Percentiles rank a stretch among this genome's conserved stretches.
phyloP scores from a whole-genome alignment of 352 stramenopile species.

The Phytophthora agathidicida region DNA sequence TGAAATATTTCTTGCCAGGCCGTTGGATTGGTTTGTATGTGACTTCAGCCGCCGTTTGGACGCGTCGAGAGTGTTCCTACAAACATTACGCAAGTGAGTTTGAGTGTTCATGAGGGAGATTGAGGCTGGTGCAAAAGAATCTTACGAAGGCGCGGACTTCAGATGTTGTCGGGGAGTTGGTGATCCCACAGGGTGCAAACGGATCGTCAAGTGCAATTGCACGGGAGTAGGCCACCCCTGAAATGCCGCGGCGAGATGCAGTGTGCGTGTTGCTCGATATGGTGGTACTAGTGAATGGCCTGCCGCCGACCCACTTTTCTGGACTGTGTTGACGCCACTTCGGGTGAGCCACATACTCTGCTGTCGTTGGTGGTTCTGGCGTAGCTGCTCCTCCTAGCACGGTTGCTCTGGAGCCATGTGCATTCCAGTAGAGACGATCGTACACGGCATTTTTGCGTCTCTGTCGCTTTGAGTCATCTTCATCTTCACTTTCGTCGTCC shows the following conservation, averaged over 20 bases:
- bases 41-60: conserved; percentile 46
- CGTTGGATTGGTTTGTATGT: conserved; percentile 40
- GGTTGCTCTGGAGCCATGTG: conserved; percentile 22
- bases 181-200: conserved; percentile 35
- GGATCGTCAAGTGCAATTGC: conserved; percentile 52
- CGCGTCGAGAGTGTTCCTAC: conserved; percentile 53
- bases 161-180: conserved; percentile 17
- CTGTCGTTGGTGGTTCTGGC: conserved; percentile 42
- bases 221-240: conserved; percentile 36
- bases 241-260: conserved; percentile 54
- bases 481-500: conserved; percentile 18
- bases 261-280: conserved; percentile 52
- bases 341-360: conserved; percentile 61
- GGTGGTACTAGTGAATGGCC: conserved; percentile 59
- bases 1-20: conserved; percentile 59
- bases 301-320: conserved; percentile 53
- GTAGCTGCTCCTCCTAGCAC: conserved; percentile 24
- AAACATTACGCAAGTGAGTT: not conserved
- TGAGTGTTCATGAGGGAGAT: too few species aligned
- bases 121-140: too few species aligned
- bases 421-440: conserved; percentile 35
- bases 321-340: conserved; percentile 60
- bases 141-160: conserved; percentile 30
- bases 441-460: conserved; percentile 30
- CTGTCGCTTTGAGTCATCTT: conserved; percentile 14